phyloP scores from a whole-genome alignment of 371 early-diverging fungal genomes.

The Syncephalastrum monosporum region DNA sequence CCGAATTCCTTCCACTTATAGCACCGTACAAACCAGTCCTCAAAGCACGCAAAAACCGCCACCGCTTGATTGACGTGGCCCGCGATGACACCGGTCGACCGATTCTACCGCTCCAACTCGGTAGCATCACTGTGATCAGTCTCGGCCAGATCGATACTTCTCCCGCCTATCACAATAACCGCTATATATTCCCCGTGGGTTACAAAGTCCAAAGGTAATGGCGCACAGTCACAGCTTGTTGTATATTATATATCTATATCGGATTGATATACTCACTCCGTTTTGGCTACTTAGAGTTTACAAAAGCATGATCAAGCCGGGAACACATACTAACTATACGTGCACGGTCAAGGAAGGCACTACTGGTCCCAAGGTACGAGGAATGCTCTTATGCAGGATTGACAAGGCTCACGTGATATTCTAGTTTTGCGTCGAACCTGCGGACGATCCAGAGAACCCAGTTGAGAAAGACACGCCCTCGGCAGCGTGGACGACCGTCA shows the following conservation, averaged over 20 bases:
- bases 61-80: slow-evolving; percentile 42
- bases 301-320: slow-evolving; percentile 70
- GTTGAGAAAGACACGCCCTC: slow-evolving; percentile 78
- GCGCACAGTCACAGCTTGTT: too few species aligned
- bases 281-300: slow-evolving; percentile 45
- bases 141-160: slow-evolving; percentile 75
- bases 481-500: slow-evolving; percentile 85
- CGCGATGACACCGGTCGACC: slow-evolving; percentile 68
- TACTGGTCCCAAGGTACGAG: slow-evolving; percentile 52
- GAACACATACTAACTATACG: slow-evolving; percentile 57
- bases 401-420: neutral
- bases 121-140: slow-evolving; percentile 64
- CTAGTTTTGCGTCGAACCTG: slow-evolving; percentile 74
- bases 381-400: neutral
- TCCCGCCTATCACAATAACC: slow-evolving; percentile 79
- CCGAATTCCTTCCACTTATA: neutral
- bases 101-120: slow-evolving; percentile 68
- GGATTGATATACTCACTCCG: neutral
- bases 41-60: slow-evolving; percentile 7
- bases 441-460: slow-evolving; percentile 58
- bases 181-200: slow-evolving; percentile 91
- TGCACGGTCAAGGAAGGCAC: slow-evolving; percentile 77
- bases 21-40: neutral
- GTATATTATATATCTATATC: neutral
- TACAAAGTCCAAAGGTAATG: slow-evolving; percentile 57